Base-by-base conservation (phyloP, 1,284 basidiomycete genomes). In the Pseudozyma sp. region DNA sequence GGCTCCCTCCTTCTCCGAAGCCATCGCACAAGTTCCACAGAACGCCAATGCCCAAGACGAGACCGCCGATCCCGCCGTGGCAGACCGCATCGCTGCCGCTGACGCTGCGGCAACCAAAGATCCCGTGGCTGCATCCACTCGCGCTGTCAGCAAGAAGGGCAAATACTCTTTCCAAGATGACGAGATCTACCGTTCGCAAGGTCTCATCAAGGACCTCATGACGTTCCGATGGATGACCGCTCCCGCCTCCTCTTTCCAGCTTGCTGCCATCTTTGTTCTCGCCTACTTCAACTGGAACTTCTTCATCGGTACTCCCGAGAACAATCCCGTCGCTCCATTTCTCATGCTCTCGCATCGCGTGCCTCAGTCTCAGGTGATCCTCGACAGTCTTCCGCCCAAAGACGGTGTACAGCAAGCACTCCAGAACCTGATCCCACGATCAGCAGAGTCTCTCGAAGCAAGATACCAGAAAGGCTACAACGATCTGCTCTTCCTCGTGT, bases 401-500 rank as follows among this genome's bases (percentile, higher is more conserved):
- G 51, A 69, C 34, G 53, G 51, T 35, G 42, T 53, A 9, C 71
- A 65, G 49, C 51, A 44, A 9, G 54, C 63, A 17, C 50, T 54
- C 19, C 58, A 67, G 47, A 59, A 77, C 30, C 46, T 64, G 35
- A 67, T 67, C 45, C 58, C 76, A 30, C 55, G 71, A 47, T 60
- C 71, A 2, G 31, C 66, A 24, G 69, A 80, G 16, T 55, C 54
- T 13, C 40, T 53, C 24, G 48, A 74, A 52, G 46, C 74, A 29
- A 55, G 79, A 14, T 82, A 77, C 47, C 77, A 80, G 40, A 83
- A 83, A 47, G 81, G 81, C 9, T 78, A 73, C 57, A 50, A 68
- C 35, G 97, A 99, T 84, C 78, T 97, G 7, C 84, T 88, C 17
- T 99, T 99, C 86, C 84, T 98, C 48, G 88, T 88, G 4, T 97